Conservation (phyloP, 2,329 filamentous ascomycete genomes). For the Lasiodiplodia sp. region DNA sequence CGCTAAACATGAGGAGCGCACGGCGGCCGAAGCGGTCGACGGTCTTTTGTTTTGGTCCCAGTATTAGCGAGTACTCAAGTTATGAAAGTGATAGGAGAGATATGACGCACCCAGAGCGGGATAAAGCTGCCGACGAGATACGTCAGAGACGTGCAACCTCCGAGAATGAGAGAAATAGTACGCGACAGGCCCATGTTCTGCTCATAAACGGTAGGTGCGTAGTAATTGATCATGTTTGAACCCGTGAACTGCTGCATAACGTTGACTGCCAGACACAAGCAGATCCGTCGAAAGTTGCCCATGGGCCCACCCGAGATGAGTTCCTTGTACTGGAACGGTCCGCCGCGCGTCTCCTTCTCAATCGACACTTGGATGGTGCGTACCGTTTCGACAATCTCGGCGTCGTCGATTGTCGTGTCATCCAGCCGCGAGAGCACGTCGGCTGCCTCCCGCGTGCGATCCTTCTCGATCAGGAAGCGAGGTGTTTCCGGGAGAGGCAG, state of each 20-base stretch:
- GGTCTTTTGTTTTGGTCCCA: conserved; percentile 33
- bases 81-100: neutral
- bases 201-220: conserved; percentile 50
- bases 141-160: conserved; percentile 53
- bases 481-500: conserved; percentile 49
- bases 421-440: conserved; percentile 4
- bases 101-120: conserved; percentile 39
- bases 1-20: conserved; percentile 50
- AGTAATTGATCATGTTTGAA: conserved; percentile 52
- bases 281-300: conserved; percentile 42
- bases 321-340: conserved; percentile 48
- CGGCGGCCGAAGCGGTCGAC: conserved; percentile 54
- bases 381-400: conserved; percentile 40
- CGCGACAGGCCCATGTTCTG: conserved; percentile 50
- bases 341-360: conserved; percentile 40
- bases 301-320: conserved; percentile 43
- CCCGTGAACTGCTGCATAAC: conserved; percentile 49
- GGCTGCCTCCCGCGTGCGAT: conserved; percentile 41
- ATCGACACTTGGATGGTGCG: conserved; percentile 49
- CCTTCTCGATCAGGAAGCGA: conserved; percentile 47
- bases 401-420: conserved; percentile 18
- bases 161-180: conserved; percentile 61
- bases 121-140: conserved; percentile 53
- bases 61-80: conserved; percentile 18
- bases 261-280: conserved; percentile 45